Evolutionary conservation across 352 stramenopile species (phyloP).

Genomic region (Globisporangium paddicum): DNA sequence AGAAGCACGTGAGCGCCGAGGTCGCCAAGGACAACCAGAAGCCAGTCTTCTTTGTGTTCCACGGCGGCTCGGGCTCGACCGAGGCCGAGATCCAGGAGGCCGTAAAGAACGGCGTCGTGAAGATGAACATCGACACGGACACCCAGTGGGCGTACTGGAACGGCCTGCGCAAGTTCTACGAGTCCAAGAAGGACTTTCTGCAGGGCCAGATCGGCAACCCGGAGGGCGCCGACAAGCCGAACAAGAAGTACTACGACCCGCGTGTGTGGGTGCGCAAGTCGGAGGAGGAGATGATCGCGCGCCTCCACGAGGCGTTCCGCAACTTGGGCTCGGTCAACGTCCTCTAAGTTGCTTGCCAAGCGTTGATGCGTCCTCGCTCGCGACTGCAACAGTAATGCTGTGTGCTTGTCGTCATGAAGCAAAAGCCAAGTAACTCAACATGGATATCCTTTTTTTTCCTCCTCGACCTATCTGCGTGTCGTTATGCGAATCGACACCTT

Average conservation of each 20-base stretch:
- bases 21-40: slow-evolving; percentile 84
- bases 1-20: slow-evolving; percentile 84
- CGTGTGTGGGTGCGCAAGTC: slow-evolving; percentile 97
- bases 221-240: slow-evolving; percentile 95
- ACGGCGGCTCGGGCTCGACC: slow-evolving; percentile 96
- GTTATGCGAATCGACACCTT: too few relatives aligned
- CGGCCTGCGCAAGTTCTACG: slow-evolving; percentile 96
- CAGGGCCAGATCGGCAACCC: slow-evolving; percentile 98
- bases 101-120: slow-evolving; percentile 96
- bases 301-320: slow-evolving; percentile 89
- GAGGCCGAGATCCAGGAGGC: slow-evolving; percentile 95
- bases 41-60: slow-evolving; percentile 98
- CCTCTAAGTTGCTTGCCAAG: slow-evolving; percentile 38
- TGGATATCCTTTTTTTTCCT: slow-evolving; percentile 2
- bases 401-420: slow-evolving; percentile 10
- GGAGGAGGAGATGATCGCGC: slow-evolving; percentile 93
- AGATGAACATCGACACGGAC: slow-evolving; percentile 99
- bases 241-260: slow-evolving; percentile 99
- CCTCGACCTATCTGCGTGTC: too few relatives aligned
- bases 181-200: slow-evolving; percentile 96
- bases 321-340: slow-evolving; percentile 86
- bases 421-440: slow-evolving; percentile 13
- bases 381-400: background rate
- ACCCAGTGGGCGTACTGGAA: slow-evolving; percentile 99
- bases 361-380: background rate